A percentile compares a stretch with the other conserved stretches of the same genome.
phyloP scores from a whole-genome alignment of 305 asterid species.

The Lippia alba region DNA sequence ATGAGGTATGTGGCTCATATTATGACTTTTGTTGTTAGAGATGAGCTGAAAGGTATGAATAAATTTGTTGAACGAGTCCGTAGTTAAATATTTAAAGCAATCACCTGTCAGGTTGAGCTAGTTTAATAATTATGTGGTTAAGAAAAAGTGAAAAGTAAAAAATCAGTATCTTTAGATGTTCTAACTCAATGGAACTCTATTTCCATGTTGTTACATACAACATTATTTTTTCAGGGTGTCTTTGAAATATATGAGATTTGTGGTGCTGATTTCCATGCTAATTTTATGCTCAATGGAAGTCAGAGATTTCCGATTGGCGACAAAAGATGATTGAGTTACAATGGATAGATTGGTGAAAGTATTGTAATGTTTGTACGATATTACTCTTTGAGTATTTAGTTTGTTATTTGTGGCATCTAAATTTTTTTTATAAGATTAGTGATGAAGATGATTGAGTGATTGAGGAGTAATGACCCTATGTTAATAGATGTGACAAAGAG shows the following conservation, averaged over 20 bases:
- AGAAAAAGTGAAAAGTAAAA: constrained; percentile 1
- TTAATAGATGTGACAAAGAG: no score
- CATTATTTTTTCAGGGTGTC: background rate
- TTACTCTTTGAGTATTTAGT: background rate
- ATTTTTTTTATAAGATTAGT: background rate
- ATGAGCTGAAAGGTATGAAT: background rate
- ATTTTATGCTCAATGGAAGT: constrained; percentile 1
- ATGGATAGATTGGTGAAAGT: background rate
- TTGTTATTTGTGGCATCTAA: background rate
- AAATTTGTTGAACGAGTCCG: background rate
- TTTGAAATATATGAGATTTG: background rate
- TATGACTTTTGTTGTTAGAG: background rate
- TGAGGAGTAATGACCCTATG: background rate
- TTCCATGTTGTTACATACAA: background rate
- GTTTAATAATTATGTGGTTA: background rate
- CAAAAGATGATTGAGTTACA: background rate
- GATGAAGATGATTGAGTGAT: background rate
- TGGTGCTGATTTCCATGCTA: background rate
- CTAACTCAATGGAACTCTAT: constrained; percentile 4
- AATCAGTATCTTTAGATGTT: constrained; percentile 2
- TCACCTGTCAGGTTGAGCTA: background rate
- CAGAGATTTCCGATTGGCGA: background rate
- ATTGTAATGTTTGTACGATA: background rate
- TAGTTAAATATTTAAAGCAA: background rate
- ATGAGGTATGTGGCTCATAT: constrained; percentile 7